These are phyloP conservation scores for Backusella mclennaniae DNA, from an alignment of 192 early-diverging fungal genomes.

Conservation along the genomic window DNA sequence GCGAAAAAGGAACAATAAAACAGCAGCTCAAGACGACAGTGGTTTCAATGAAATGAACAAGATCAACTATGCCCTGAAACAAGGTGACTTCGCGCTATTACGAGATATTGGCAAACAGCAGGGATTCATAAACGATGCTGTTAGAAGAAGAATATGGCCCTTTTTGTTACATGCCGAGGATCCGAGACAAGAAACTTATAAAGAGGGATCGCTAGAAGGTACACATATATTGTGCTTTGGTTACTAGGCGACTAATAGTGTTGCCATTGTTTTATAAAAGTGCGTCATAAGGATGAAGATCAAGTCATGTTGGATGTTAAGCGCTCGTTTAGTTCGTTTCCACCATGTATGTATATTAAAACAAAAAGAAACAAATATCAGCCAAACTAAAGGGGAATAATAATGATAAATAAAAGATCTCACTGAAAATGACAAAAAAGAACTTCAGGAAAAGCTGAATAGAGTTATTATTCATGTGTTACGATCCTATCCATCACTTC, in stretches of 20 bases:
- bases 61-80: conserved; percentile 43
- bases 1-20: conserved; percentile 5
- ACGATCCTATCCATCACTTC: conserved; percentile 41
- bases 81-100: conserved; percentile 20
- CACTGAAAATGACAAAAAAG: conserved; percentile 27
- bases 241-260: background rate
- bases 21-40: conserved; percentile 22
- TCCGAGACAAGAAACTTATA: conserved; percentile 13
- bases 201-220: background rate
- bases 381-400: background rate
- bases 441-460: conserved; percentile 46
- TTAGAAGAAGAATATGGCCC: conserved; percentile 50
- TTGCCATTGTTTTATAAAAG: background rate
- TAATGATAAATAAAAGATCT: conserved; percentile 15
- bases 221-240: background rate
- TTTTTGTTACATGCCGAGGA: conserved; percentile 38
- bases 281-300: conserved; percentile 44
- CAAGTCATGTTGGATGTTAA: conserved; percentile 50
- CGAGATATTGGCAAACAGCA: conserved; percentile 26
- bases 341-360: conserved; percentile 24
- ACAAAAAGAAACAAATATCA: background rate
- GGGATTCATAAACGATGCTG: conserved; percentile 44
- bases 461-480: conserved; percentile 51
- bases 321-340: conserved; percentile 45
- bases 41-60: conserved; percentile 37